Evolutionary conservation across 148 eudicot genomes (phyloP).

Genomic region (Arctostaphylos glauca): DNA sequence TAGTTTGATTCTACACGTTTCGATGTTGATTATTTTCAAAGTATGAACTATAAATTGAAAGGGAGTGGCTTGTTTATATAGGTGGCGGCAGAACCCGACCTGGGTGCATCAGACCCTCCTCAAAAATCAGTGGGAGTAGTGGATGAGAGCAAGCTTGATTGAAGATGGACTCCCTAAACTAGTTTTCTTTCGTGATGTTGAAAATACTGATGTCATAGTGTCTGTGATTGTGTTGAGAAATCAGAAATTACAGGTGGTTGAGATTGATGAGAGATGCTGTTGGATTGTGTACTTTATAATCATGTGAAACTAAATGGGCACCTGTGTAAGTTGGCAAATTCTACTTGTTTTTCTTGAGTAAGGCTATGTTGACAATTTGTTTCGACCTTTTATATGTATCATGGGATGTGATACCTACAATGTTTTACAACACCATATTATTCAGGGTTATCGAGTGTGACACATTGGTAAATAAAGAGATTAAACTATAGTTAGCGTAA

Average conservation of each 20-base stretch:
- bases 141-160: constrained; percentile 25
- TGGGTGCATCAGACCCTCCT: too few species aligned
- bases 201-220: too few species aligned
- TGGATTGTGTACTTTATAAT: not conserved
- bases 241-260: not conserved
- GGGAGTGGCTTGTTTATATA: constrained; percentile 4
- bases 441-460: not conserved
- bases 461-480: too few species aligned
- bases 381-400: too few species aligned
- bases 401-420: too few species aligned
- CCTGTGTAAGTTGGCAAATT: not conserved
- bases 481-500: too few species aligned
- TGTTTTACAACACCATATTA: too few species aligned
- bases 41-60: not conserved
- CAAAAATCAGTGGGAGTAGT: constrained; percentile 11
- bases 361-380: too few species aligned
- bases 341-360: not conserved
- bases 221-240: not conserved
- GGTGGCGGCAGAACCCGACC: constrained; percentile 16
- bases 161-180: not conserved
- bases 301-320: not conserved
- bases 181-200: not conserved
- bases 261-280: not conserved
- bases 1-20: not conserved
- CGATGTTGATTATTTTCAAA: not conserved